Evolutionary conservation across 2,329 filamentous ascomycete species (phyloP).

Genomic region (Penicillium hordei): DNA sequence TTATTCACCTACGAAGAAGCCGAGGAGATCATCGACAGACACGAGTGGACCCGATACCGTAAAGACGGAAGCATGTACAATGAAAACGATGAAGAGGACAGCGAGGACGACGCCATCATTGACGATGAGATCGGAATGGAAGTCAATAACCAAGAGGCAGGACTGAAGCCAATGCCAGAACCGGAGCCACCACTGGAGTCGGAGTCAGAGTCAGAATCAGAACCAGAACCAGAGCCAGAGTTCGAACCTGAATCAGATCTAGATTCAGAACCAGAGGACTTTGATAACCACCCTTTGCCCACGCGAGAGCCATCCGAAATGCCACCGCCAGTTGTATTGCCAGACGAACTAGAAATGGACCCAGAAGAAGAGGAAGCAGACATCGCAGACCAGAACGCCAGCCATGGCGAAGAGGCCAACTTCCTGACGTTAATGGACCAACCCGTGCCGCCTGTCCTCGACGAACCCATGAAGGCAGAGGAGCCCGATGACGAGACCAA

Average conservation of each 20-base stretch:
- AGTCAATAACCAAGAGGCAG: not conserved
- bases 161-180: not conserved
- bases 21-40: constrained; percentile 15
- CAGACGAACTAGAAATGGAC: constrained; percentile 25
- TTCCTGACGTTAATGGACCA: constrained; percentile 47
- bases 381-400: constrained; percentile 48
- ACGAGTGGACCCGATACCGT: constrained; percentile 9
- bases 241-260: not conserved
- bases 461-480: constrained; percentile 25
- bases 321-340: not conserved
- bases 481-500: constrained; percentile 16
- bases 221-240: not conserved
- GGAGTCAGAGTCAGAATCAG: not conserved
- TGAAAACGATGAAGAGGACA: constrained; percentile 41
- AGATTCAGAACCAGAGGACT: not conserved
- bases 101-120: constrained; percentile 15
- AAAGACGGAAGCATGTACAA: constrained; percentile 2
- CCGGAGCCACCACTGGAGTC: not conserved
- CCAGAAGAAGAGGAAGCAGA: constrained; percentile 49
- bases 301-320: constrained; percentile 1
- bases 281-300: not conserved
- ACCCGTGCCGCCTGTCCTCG: constrained; percentile 17
- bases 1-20: constrained; percentile 39
- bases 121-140: constrained; percentile 9
- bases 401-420: constrained; percentile 46